Base-by-base conservation (phyloP, 192 early-diverging fungal species). In the Podochytrium sp. region DNA sequence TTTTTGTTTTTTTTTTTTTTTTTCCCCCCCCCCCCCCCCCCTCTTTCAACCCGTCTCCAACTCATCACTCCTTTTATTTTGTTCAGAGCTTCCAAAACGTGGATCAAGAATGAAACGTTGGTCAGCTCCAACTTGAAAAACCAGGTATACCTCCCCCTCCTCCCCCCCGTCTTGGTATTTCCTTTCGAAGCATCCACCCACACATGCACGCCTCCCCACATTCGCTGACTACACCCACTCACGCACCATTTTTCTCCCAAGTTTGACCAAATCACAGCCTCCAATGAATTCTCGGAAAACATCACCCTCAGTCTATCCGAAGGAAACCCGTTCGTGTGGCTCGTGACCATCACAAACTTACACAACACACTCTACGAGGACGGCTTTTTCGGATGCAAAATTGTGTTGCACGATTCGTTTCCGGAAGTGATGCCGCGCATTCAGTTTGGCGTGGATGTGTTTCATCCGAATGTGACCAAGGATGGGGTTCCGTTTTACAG, bases 311-410 rank as follows among this genome's bases (percentile, higher is more conserved):
- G 89, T 49, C 77, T 90, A 18, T 73, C 74, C 57, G 75, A 80
- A 23, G 76, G 74, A 43, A 90, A 89, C 72, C 89, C 89, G 3
- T 90, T 87, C 67, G 77, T 82, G 7, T 90, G 89, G 89, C 75
- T 65, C 16, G 78, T 87, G 40, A 83, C 83, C 1, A 49, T 89
- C 38, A 77, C 85, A 63, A 82, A 84, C 34, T 35, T 55, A 10
- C 84, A 79, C 2, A 83, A 76, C 72, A 86, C 81, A 70, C 75
- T 80, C 39, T 89, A 87, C 64, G 88, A 89, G 38, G 88, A 85
- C 20, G 88, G 88, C 51, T 76, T 89, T 74, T 90, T 90, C 73
- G 70, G 72, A 1, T 80, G 80, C 23, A 64, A 83, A 64, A 79
- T 90, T 49, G 69, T 82, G 2, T 89, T 90, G 78, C 85, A 86